A percentile compares a stretch with the other conserved stretches of the same genome.
phyloP scores from a whole-genome alignment of 345 rosid genomes.

The Citrus hindsii region DNA sequence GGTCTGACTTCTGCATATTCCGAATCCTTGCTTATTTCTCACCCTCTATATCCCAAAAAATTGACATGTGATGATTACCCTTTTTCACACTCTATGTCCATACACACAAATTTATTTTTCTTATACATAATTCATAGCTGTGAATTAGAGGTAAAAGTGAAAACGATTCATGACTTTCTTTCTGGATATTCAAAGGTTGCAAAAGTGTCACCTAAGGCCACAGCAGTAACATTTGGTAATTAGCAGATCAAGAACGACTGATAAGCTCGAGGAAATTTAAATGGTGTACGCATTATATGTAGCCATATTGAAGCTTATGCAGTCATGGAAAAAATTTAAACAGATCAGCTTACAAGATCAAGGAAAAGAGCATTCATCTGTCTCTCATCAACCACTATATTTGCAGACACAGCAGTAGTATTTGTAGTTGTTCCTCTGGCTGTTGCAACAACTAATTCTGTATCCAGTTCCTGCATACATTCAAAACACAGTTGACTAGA shows the following conservation, averaged over 20 bases:
- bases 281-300: neutral
- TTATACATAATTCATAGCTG: neutral
- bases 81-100: too few species aligned
- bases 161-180: neutral
- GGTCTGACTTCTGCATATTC: neutral
- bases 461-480: constrained; percentile 71
- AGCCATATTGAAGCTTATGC: neutral
- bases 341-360: constrained; percentile 62
- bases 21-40: neutral
- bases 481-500: constrained; percentile 1
- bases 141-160: neutral
- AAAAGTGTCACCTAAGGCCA: neutral
- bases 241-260: neutral
- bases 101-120: neutral
- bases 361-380: constrained; percentile 98
- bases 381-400: constrained; percentile 78
- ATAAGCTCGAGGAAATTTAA: neutral
- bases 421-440: constrained; percentile 61
- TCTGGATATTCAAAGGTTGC: neutral
- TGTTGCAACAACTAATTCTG: constrained; percentile 83
- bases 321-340: neutral
- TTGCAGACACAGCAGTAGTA: constrained; percentile 88
- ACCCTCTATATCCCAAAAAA: neutral
- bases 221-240: neutral
- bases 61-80: too few species aligned